Base-by-base conservation (phyloP, 2,329 filamentous ascomycete genomes). In the Herpomyces periplanetae region DNA sequence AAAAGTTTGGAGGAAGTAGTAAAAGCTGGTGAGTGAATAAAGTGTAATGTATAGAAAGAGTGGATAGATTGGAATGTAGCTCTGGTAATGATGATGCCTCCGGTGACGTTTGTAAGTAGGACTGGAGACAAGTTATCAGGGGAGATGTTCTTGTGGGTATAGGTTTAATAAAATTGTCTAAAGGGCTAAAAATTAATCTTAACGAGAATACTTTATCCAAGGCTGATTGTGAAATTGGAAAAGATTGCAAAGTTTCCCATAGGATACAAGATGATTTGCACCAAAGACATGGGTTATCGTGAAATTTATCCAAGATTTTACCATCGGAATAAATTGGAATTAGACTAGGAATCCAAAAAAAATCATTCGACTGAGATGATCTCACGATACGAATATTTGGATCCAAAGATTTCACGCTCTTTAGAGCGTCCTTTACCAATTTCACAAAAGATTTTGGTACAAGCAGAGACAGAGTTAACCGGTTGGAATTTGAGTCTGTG, bases 21-120 rank as follows among this genome's bases (percentile, higher is more conserved):
- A 59, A 40, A 27, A 60, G n/a, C 41, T 2, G 49, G 45, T 4
- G 40, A 40, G 32, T 60, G 57, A 16, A 53, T 31, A 3, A 46
- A 48, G 33, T 51, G 40, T 30, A 21, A 38, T 17, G 5, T 12
- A 15, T n/a, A 15, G 5, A 5, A 21, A 15, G 8, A 27, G 25
- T 10, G 17, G 13, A 5, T 24, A 14, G 14, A 22, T 17, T 6
- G 13, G 7, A 9, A 10, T n/a, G 3, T 16, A 8, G 3, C 3
- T 8, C 7, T 16, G 19, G 6, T 13, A 22, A 5, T 21, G 13
- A 8, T 10, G 4, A 5, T 8, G 18, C 5, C 15, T 10, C 18
- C 17, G 11, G 9, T n/a, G 17, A 7, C 26, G 5, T 1, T 29
- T 26, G n/a, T 31, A 19, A 10, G 24, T 18, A 4, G 31, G 13